A percentile compares a stretch with the other conserved stretches of the same genome.
These are phyloP conservation scores for Xylaria flabelliformis DNA, from an alignment of 495 filamentous ascomycete genomes.

Conservation along the genomic window DNA sequence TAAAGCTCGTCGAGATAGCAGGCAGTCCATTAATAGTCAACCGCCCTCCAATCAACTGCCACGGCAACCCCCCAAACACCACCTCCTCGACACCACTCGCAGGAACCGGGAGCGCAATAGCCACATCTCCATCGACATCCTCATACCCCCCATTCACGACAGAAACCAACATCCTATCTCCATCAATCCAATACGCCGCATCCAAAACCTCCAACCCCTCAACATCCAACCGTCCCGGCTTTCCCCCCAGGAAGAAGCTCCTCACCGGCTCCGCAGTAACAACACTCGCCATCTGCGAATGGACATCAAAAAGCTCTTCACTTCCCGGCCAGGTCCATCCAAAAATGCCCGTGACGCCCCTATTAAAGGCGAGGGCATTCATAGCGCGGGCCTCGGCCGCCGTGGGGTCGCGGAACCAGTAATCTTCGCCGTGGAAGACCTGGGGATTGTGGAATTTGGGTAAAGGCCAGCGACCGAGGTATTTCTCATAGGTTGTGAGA, in stretches of 20 bases:
- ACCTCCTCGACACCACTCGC: conserved; percentile 26
- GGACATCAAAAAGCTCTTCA: conserved; percentile 47
- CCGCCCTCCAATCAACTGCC: conserved; percentile 31
- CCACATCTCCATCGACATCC: conserved; percentile 32
- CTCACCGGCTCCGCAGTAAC: conserved; percentile 47
- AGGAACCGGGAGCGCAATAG: conserved; percentile 32
- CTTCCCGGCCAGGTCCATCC: conserved; percentile 62
- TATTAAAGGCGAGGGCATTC: conserved; percentile 66
- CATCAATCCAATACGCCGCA: conserved; percentile 51
- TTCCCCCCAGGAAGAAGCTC: conserved; percentile 51
- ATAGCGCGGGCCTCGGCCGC: conserved; percentile 63
- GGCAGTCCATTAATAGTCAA: conserved; percentile 29
- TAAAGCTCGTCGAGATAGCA: conserved; percentile 34
- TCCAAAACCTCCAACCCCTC: conserved; percentile 44
- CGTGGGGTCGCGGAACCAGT: conserved; percentile 65
- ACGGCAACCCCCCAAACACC: conserved; percentile 33
- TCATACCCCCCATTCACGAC: conserved; percentile 52
- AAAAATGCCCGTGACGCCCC: conserved; percentile 62
- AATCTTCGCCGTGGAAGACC: conserved; percentile 66
- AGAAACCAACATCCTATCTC: conserved; percentile 48
- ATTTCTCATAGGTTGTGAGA: conserved; percentile 52
- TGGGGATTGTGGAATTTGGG: conserved; percentile 67
- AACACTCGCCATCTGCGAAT: conserved; percentile 53
- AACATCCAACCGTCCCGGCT: conserved; percentile 32
- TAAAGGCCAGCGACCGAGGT: conserved; percentile 56